Evolutionary conservation across 768 basidiomycete species (phyloP).

Genomic region (Pluteus cervinus): DNA sequence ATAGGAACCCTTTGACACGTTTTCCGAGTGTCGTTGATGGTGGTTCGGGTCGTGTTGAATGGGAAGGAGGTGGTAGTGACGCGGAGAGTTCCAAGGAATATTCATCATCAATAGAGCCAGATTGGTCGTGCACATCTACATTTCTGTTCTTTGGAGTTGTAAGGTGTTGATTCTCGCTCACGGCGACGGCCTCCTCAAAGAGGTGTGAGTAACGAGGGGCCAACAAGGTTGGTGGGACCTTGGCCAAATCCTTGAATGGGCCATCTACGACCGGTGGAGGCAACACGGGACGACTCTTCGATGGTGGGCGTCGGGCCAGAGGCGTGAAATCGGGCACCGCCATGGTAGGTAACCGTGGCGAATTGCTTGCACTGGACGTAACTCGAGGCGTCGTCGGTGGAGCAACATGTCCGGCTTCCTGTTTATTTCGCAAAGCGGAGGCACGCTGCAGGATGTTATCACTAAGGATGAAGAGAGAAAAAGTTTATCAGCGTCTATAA

Average conservation of each 20-base stretch:
- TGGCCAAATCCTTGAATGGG: slow-evolving; percentile 28
- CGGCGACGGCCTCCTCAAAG: slow-evolving; percentile 44
- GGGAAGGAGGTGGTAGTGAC: neutral
- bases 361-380: slow-evolving; percentile 3
- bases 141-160: neutral
- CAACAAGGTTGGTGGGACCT: slow-evolving; percentile 34
- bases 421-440: slow-evolving; percentile 53
- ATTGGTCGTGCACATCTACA: neutral
- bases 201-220: slow-evolving; percentile 56
- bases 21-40: slow-evolving; percentile 33
- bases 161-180: slow-evolving; percentile 20
- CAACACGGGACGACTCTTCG: slow-evolving; percentile 16
- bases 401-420: slow-evolving; percentile 50
- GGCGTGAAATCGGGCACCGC: slow-evolving; percentile 52
- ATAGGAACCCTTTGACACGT: slow-evolving; percentile 51
- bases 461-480: slow-evolving; percentile 22
- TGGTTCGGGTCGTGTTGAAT: too few species aligned
- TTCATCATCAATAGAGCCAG: slow-evolving; percentile 1
- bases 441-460: slow-evolving; percentile 45
- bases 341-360: slow-evolving; percentile 19
- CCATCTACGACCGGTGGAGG: slow-evolving; percentile 17
- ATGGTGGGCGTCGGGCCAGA: slow-evolving; percentile 27
- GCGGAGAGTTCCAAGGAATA: neutral
- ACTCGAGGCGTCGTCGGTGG: slow-evolving; percentile 42
- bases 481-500: slow-evolving; percentile 2